Base-by-base conservation (phyloP, 148 eudicot species). In the Suaeda aralocaspica region DNA sequence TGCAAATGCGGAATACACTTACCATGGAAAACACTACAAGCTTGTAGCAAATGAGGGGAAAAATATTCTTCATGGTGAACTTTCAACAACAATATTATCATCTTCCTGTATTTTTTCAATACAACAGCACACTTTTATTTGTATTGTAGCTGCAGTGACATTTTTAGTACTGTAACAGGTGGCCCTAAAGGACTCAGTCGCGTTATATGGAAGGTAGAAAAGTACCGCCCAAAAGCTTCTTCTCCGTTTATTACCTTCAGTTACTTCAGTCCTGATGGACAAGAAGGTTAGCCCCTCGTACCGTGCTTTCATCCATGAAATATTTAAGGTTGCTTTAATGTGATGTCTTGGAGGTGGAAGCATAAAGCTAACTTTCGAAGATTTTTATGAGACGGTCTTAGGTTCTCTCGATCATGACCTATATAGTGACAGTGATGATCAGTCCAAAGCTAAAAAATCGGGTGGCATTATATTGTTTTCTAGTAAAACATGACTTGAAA, bases 61-160 rank as follows among this genome's bases (percentile, higher is more conserved):
- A 24, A 88, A 83, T 80, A 91, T 67, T 44, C 89, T 88, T 77
- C 97, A 91, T 75, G 97, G 97, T 91, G 73, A 36, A 30, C 25
- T 10, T 45, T 49, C 6, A 49, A 49, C 18, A 49, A 2, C 18
- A 6, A 49, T 5, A 49, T 19, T 49, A 0, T 49, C 5, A 3
- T 49, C 10, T 8, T 22, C 9, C 25, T 18, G 29, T 55, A 16
- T 34, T 31, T 15, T 9, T 7, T 15, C 16, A 68, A 12, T 12
- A 0, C 5, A 19, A 1, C 6, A 15, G 19, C 18, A 0, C 16
- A 46, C 9, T 19, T 49, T 16, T 15, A 8, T 1, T 0, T 57
- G 18, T 39, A 24, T 39, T 34, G 8, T 51, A 26, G 16, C 28
- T 36, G 1, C 13, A 69, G 4, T 24, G 28, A 50, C 67, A 67